Base-by-base conservation (phyloP, 2,329 filamentous ascomycete genomes). In the Ophiosphaerella herpotricha region DNA sequence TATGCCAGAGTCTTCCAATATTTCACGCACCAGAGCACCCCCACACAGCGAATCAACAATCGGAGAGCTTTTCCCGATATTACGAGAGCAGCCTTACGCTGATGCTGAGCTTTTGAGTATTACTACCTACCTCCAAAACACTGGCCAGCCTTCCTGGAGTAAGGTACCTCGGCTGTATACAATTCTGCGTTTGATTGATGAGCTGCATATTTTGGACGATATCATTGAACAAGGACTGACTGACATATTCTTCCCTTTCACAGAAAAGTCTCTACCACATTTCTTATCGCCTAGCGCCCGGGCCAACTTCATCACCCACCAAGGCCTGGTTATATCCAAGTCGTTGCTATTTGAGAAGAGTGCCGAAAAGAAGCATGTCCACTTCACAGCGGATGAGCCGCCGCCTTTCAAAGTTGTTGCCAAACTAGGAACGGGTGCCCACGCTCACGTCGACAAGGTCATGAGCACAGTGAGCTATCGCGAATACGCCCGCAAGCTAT, bases 231-330 rank as follows among this genome's bases (percentile, higher is more conserved):
- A 47, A 41, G 53, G 53, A 9, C 46, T 54, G 13, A 54, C 46
- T 13, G 46, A 54, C 42, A 43, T 55, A 9, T 55, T 41, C 45
- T 55, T 55, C 23, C 52, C 52, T 8, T 55, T 55, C 24, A 43
- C 35, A n/a, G 35, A 38, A 12, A 36, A 40, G 12, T 45, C 48
- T 16, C 36, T 55, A 7, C 52, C 52, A n/a, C 31, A 40, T 26
- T 12, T 39, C n/a, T 26, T 55, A 21, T 52, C 43, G 11, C 48
- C 48, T 2, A 41, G 48, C 3, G 32, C 37, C n/a, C 23, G 24
- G 39, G 37, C 41, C 11, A 31, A 36, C 14, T 52, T 55, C 21
- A 36, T 55, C 8, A 33, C 49, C 12, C 29, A 38, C 5, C 52
- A 55, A 38, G 14, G 32, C 3, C 13, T 14, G 7, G 52, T 55